Percentiles rank a stretch among this genome's conserved stretches.
These are phyloP conservation scores for Inonotus obliquus DNA, from an alignment of 1,284 basidiomycete genomes.

Conservation along the genomic window DNA sequence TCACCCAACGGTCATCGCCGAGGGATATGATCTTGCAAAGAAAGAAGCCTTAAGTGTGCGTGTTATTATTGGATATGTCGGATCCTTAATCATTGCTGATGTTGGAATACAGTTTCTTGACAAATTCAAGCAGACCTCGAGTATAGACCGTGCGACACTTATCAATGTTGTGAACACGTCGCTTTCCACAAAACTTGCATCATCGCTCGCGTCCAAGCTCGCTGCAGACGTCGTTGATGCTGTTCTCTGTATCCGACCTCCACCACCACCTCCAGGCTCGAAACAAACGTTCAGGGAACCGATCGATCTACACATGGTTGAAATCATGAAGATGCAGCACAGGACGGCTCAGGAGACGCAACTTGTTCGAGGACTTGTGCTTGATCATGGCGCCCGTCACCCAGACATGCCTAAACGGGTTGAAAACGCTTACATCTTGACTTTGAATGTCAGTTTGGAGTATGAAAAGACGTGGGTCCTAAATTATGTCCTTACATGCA, in stretches of 20 bases:
- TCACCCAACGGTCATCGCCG: constrained; percentile 93
- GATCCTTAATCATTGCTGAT: not conserved
- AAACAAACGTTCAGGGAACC: constrained; percentile 76
- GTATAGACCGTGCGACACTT: constrained; percentile 85
- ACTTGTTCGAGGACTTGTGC: constrained; percentile 89
- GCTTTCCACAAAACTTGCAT: constrained; percentile 89
- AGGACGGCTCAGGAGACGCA: constrained; percentile 98
- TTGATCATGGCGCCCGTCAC: constrained; percentile 95
- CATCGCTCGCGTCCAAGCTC: constrained; percentile 82
- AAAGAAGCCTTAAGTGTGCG: constrained; percentile 85
- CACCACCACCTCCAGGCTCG: constrained; percentile 44
- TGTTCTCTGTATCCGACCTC: constrained; percentile 83
- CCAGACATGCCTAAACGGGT: constrained; percentile 99
- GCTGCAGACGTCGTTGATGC: constrained; percentile 95
- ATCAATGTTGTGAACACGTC: constrained; percentile 94
- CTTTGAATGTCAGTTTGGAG: constrained; percentile 96
- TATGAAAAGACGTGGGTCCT: constrained; percentile 97
- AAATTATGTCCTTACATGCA: not conserved
- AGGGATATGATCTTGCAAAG: constrained; percentile 97
- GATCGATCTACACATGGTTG: constrained; percentile 99
- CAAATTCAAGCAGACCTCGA: constrained; percentile 72
- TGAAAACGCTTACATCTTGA: constrained; percentile 95
- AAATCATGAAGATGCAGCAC: constrained; percentile 99
- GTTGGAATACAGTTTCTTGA: constrained; percentile 76
- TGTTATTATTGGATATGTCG: constrained; percentile 19